Conservation (phyloP, 2,329 filamentous ascomycete genomes). For the Curvularia sp. region DNA sequence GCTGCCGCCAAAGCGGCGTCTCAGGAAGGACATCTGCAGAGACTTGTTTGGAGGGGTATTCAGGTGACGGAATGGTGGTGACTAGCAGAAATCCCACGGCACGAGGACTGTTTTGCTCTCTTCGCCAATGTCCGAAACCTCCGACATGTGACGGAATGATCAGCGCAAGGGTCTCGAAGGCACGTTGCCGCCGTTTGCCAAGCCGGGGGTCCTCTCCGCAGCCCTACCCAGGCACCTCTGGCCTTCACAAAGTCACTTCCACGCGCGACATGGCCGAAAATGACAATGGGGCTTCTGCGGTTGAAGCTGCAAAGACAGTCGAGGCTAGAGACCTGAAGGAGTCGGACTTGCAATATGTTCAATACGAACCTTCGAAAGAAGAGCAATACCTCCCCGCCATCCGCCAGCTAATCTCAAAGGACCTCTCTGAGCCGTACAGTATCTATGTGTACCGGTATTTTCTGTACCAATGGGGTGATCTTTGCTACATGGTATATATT, state of each 20-base stretch:
- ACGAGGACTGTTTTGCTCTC: constrained; percentile 6
- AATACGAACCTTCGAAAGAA: constrained; percentile 66
- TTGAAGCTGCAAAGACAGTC: background rate
- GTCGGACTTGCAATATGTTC: constrained; percentile 61
- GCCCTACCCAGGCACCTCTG: background rate
- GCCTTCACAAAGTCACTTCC: background rate
- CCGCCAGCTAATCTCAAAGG: constrained; percentile 90
- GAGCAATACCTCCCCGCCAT: constrained; percentile 80
- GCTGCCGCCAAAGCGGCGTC: constrained; percentile 47
- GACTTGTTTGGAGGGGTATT: background rate
- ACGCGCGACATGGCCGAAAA: constrained; percentile 12
- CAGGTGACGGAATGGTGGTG: background rate
- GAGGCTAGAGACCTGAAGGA: constrained; percentile 9
- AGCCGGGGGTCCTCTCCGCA: constrained; percentile 13
- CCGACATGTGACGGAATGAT: constrained; percentile 26
- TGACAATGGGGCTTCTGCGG: constrained; percentile 5
- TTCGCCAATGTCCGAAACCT: constrained; percentile 6
- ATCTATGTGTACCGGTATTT: constrained; percentile 99
- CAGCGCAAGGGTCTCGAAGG: constrained; percentile 11
- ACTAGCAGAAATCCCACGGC: background rate
- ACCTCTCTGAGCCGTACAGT: constrained; percentile 96
- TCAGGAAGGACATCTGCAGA: constrained; percentile 46
- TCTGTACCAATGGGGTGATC: constrained; percentile 93
- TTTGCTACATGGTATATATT: constrained; percentile 85
- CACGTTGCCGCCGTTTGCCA: constrained; percentile 13